Base-by-base conservation (phyloP, 2,329 filamentous ascomycete genomes). In the Botrytis fragariae region DNA sequence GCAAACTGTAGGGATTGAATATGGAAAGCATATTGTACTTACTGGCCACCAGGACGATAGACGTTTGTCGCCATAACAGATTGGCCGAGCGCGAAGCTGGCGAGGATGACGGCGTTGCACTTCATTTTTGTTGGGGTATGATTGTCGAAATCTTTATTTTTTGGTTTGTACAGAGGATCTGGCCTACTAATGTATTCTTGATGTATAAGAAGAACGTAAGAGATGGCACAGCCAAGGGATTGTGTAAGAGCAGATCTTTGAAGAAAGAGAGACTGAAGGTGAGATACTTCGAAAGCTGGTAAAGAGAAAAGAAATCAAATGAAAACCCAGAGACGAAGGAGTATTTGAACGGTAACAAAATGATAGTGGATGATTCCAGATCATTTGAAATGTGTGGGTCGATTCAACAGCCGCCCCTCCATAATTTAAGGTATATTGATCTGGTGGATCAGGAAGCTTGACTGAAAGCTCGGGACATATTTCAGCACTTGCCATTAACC, bases 21-120 rank as follows among this genome's bases (percentile, higher is more conserved):
- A 44, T 9, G 5, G 57, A 32, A 25, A 20, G 8, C 2, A 22
- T 9, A 25, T 42, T 69, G 35, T 32, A 72, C 69, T 72, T 54
- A 72, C 69, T 72, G 60, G 60, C 60, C 69, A 39, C 44, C 69
- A 29, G 59, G 60, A 54, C 61, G 69, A 54, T 72, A 57, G 37
- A 72, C 59, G 45, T 72, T 72, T 32, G 69, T 44, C 54, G 69
- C 69, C 59, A 72, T 65, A 25, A 39, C 69, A n/a, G 69, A 72
- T 72, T 72, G 69, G 69, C 69, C 69, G 44, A 72, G 69, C 60
- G 29, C 60, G 35, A 72, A 42, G 69, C 69, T 72, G 60, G 69
- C 69, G 37, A 72, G 69, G 22, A 72, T 48, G 29, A 72, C 20
- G 60, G 69, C 60, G 69, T 65, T 72, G 69, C 45, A 72, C 60